A percentile compares a stretch with the other conserved stretches of the same genome.
Conservation (phyloP, 495 filamentous ascomycete genomes). For the Hypomontagnella monticulosa region DNA sequence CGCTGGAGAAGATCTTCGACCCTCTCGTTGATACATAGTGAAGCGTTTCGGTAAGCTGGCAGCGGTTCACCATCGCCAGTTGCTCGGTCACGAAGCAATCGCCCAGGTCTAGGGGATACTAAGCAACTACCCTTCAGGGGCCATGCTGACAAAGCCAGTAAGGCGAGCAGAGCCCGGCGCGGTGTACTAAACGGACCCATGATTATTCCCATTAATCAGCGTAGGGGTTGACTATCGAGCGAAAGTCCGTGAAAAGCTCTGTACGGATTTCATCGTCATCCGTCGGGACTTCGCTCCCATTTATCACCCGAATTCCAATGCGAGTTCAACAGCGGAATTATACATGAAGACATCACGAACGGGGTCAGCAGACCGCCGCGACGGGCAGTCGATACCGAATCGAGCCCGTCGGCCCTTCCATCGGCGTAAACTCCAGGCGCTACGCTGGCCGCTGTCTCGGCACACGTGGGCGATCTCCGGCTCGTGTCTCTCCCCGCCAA, state of each 20-base stretch:
- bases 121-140: conserved; percentile 10
- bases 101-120: background rate
- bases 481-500: conserved; percentile 6
- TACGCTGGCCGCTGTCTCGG: conserved; percentile 17
- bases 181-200: conserved; percentile 6
- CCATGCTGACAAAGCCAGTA: conserved; percentile 26
- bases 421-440: conserved; percentile 23
- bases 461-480: conserved; percentile 18
- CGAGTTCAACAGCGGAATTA: background rate
- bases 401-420: conserved; percentile 25
- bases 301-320: too few relatives aligned
- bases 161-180: conserved; percentile 8
- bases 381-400: conserved; percentile 16
- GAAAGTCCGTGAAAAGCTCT: too few relatives aligned
- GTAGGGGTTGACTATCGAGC: background rate
- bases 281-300: too few relatives aligned
- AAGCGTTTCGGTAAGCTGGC: conserved; percentile 22
- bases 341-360: background rate
- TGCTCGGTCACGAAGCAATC: background rate
- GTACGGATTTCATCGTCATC: too few relatives aligned
- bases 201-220: background rate
- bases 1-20: conserved; percentile 65
- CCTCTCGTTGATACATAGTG: conserved; percentile 58
- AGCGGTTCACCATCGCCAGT: background rate
- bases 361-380: conserved; percentile 15